Evolutionary conservation across 768 basidiomycete genomes (phyloP).

Genomic region (Rhizopogon roseolus): DNA sequence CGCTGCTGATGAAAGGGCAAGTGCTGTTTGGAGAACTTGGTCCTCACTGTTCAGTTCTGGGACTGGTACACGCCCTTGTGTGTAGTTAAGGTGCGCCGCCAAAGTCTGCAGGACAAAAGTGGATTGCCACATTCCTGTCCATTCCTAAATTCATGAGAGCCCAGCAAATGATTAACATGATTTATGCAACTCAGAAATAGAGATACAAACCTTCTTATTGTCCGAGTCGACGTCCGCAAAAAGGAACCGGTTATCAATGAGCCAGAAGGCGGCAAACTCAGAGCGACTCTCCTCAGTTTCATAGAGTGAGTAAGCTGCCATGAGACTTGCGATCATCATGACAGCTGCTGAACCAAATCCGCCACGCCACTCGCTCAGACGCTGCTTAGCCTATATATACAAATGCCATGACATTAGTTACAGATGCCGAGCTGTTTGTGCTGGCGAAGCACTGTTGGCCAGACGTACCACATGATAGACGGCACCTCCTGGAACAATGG

Average conservation of each 20-base stretch:
- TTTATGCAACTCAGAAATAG: too few species aligned
- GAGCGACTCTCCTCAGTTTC: background rate
- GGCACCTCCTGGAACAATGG: background rate
- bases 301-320: background rate
- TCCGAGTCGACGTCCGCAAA: background rate
- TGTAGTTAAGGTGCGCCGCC: slow-evolving; percentile 6
- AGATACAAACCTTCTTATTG: background rate
- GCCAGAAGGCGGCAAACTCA: background rate
- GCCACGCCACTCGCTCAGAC: background rate
- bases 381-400: background rate
- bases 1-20: background rate
- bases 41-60: background rate
- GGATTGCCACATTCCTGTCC: slow-evolving; percentile 7
- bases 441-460: too few species aligned
- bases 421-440: too few species aligned
- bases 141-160: slow-evolving; percentile 8
- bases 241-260: background rate
- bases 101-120: background rate
- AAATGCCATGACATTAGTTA: too few species aligned
- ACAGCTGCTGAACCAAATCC: background rate
- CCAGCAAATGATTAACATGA: too few species aligned
- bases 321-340: background rate
- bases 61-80: background rate
- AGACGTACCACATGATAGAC: background rate
- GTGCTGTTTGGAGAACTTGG: background rate